phyloP scores from a whole-genome alignment of 1,139 yeast species.

The Yamadazyma spencermartinsiae region DNA sequence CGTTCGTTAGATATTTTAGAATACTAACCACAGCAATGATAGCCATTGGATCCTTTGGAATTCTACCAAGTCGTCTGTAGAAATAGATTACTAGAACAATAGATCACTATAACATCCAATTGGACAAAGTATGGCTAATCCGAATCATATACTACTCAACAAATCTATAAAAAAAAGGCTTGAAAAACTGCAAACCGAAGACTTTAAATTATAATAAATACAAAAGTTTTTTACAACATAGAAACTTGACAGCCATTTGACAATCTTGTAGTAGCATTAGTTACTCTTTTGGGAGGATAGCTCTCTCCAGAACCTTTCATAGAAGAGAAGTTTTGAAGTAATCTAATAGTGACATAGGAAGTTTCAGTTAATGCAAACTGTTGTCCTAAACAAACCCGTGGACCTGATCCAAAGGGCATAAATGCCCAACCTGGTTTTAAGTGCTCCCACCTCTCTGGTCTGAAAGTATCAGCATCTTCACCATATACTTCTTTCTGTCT shows the following conservation, averaged over 20 bases:
- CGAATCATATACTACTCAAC: too few species aligned
- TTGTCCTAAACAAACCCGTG: constrained; percentile 46
- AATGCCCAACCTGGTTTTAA: constrained; percentile 39
- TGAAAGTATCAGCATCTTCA: constrained; percentile 41
- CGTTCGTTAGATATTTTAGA: too few species aligned
- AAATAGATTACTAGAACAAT: too few species aligned
- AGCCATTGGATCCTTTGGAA: too few species aligned
- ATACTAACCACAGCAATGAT: too few species aligned
- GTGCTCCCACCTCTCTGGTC: constrained; percentile 52
- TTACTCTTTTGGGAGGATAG: constrained; percentile 35
- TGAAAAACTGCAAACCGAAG: too few species aligned
- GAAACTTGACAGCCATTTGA: constrained; percentile 20
- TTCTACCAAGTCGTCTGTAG: too few species aligned
- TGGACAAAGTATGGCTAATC: too few species aligned
- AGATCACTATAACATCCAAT: too few species aligned
- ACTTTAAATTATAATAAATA: too few species aligned
- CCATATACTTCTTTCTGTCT: constrained; percentile 44
- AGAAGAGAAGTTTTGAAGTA: constrained; percentile 11
- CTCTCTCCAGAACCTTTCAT: constrained; percentile 13
- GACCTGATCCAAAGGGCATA: constrained; percentile 48
- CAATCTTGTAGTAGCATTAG: constrained; percentile 37
- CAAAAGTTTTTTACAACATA: neutral
- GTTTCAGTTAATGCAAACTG: constrained; percentile 50
- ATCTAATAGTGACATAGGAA: constrained; percentile 25
- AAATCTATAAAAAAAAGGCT: too few species aligned